A percentile compares a stretch with the other conserved stretches of the same genome.
phyloP scores from a whole-genome alignment of 2,329 filamentous ascomycete species.

The Atkinsonella texensis region DNA sequence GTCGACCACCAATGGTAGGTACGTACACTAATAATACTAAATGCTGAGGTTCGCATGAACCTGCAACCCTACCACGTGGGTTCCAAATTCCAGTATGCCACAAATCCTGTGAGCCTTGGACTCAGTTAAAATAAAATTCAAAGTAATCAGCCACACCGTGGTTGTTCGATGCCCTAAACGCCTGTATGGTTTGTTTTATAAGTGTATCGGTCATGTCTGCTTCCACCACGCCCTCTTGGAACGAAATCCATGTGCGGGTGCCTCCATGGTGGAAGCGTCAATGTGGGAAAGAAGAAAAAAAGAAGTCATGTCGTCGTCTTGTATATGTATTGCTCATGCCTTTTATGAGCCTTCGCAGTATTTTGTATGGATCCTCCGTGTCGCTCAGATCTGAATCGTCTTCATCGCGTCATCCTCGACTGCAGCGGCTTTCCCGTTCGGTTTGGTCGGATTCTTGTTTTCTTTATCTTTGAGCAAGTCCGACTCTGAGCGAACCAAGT shows the following conservation, averaged over 20 bases:
- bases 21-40: not conserved
- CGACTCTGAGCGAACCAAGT: conserved; percentile 22
- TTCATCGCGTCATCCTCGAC: conserved; percentile 43
- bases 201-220: not conserved
- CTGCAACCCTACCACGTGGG: not conserved
- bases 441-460: conserved; percentile 24
- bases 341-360: not conserved
- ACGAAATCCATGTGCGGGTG: not conserved
- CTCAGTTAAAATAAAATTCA: not conserved
- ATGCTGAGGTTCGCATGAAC: not conserved
- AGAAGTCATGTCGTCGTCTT: conserved; percentile 14
- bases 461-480: conserved; percentile 27
- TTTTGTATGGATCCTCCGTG: not conserved
- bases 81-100: not conserved
- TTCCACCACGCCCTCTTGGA: not conserved
- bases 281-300: not conserved
- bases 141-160: not conserved
- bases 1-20: not conserved
- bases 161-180: not conserved
- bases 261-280: not conserved
- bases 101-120: not conserved
- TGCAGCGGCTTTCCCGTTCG: conserved; percentile 32
- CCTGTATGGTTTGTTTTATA: not conserved
- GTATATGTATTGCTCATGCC: not conserved
- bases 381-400: conserved; percentile 44